Base-by-base conservation (phyloP, 2,329 filamentous ascomycete genomes). In the Dothistroma pini region DNA sequence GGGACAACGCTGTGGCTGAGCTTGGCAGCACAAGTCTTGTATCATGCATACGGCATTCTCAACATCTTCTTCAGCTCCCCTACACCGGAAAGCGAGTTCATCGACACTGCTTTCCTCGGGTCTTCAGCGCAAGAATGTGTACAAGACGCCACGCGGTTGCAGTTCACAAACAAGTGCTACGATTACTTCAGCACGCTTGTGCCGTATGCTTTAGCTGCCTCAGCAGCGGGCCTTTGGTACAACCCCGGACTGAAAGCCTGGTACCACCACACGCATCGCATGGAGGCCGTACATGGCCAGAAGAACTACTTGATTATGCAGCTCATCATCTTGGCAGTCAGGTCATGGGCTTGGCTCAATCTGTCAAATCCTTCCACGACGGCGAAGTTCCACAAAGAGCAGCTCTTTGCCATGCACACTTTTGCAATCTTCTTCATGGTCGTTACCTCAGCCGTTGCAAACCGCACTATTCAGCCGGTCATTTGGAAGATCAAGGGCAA, bases 291-390 rank as follows among this genome's bases (percentile, higher is more conserved):
- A 10, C 54, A 61, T 9, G 72, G 71, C 19, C 81, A 90, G 12
- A 77, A 79, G 3, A 81, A 84, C 56, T 89, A 89, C 81, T 90
- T 90, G 70, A 80, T 79, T 1, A 83, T 88, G 63, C 89, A 92
- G 69, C 71, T 81, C 1, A 71, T 88, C 34, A 79, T 86, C 22
- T 70, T 90, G 11, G 70, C 81, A 6, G 75, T 86, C 11, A 82
- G 89, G 41, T 74, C 81, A 48, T 68, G 81, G 11, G 73, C 71
- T 14, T 72, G 63, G 61, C 73, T 69, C 60, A 71, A 69, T 31
- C 67, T 77, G 52, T 69, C 68, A 5, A 51, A 72, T 50, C 59
- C 63, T 4, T 44, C 55, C 0, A 44, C 54, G 10, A 63, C 58
- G 3, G 60, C 60, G 1, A 52, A 53, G 8, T 60, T 74, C n/a